Conservation (phyloP, 305 asterid genomes). For the Solanum chacoense region DNA sequence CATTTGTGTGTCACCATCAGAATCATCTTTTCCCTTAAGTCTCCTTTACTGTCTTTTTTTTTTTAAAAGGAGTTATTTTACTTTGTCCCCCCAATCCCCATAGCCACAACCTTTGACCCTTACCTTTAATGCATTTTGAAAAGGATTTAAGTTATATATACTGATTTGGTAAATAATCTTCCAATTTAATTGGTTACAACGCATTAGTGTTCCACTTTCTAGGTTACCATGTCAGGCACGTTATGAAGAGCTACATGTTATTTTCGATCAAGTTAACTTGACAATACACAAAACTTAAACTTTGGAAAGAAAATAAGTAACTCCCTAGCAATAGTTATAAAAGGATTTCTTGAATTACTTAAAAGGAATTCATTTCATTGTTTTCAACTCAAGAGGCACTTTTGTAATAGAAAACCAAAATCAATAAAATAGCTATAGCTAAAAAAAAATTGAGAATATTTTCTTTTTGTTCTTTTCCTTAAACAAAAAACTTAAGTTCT, state of each 20-base stretch:
- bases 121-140: background rate
- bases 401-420: background rate
- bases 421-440: background rate
- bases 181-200: background rate
- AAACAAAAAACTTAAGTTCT: background rate
- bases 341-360: background rate
- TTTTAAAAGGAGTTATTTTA: background rate
- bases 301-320: background rate
- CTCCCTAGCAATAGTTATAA: background rate
- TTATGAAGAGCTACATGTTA: background rate
- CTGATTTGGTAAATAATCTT: background rate
- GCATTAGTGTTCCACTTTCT: background rate
- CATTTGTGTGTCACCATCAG: background rate
- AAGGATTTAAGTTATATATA: background rate
- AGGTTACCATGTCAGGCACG: background rate
- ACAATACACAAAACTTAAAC: background rate
- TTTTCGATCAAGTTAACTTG: background rate
- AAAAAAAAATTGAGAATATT: background rate
- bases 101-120: background rate
- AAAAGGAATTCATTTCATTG: background rate
- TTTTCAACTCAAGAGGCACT: background rate
- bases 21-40: background rate
- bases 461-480: background rate
- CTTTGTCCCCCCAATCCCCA: background rate
- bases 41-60: background rate